These are phyloP conservation scores for Rhododendron mucronatum DNA, from an alignment of 148 eudicot species.

Conservation along the genomic window DNA sequence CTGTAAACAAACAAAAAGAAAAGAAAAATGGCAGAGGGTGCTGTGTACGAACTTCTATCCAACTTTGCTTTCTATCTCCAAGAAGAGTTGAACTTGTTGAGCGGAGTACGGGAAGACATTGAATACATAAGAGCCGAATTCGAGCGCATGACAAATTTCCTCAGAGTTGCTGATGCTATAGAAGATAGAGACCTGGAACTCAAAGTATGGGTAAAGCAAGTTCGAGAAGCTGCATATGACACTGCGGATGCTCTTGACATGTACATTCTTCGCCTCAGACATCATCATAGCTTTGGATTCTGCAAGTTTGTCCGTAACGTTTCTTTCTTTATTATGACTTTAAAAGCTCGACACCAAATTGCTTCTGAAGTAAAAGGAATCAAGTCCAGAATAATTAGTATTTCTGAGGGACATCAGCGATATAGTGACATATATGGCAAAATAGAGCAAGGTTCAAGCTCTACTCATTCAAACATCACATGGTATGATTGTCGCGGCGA, in stretches of 20 bases:
- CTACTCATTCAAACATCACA: background rate
- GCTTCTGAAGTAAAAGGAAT: background rate
- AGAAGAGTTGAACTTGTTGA: no score
- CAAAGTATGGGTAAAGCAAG: constrained; percentile 5
- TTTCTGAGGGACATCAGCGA: constrained; percentile 1
- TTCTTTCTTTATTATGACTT: background rate
- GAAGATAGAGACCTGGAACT: background rate
- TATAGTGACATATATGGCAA: background rate
- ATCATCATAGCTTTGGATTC: background rate
- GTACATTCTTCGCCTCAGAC: background rate
- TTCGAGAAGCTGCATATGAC: constrained; percentile 4
- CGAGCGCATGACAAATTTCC: no score
- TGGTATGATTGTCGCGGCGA: constrained; percentile 18
- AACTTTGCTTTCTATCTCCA: no score
- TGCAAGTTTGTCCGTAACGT: no score
- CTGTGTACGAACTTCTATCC: no score
- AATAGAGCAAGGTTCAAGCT: background rate
- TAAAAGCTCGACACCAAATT: background rate
- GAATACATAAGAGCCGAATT: no score
- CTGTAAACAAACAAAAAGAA: no score
- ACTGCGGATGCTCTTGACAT: background rate
- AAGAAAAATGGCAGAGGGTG: no score
- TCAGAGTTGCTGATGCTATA: background rate
- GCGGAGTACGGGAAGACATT: no score
- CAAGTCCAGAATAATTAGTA: background rate